Percentiles rank a stretch among this genome's conserved stretches.
Evolutionary conservation across 2,329 filamentous ascomycete species (phyloP).

Genomic region (Colletotrichum abscissum): DNA sequence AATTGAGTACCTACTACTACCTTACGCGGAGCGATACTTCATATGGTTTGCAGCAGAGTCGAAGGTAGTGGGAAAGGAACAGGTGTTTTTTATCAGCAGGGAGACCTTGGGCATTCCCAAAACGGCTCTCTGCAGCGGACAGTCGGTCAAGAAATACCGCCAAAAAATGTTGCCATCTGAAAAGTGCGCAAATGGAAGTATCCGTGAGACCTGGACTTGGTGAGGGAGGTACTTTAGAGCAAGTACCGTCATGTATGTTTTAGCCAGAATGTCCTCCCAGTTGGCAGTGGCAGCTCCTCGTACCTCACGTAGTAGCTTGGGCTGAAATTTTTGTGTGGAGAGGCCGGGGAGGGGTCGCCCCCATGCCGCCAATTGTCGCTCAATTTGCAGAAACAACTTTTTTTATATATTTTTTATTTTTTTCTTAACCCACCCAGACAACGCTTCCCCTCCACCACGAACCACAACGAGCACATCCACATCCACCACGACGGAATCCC

Average conservation of each 20-base stretch:
- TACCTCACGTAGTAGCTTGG: neutral
- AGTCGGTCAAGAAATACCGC: neutral
- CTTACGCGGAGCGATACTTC: too few species aligned
- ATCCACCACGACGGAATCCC: constrained; percentile 23
- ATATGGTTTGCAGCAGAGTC: neutral
- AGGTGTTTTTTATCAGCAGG: too few species aligned
- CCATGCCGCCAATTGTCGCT: constrained; percentile 13
- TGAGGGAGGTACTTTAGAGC: neutral
- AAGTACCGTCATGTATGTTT: neutral
- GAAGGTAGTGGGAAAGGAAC: neutral
- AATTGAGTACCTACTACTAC: too few species aligned
- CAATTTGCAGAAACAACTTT: constrained; percentile 27
- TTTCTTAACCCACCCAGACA: constrained; percentile 12
- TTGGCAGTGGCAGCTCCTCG: neutral
- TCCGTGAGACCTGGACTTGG: too few species aligned
- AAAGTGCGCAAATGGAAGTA: neutral
- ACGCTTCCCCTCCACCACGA: constrained; percentile 8
- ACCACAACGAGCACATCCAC: constrained; percentile 23
- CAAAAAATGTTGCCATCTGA: neutral
- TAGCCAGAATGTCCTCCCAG: neutral
- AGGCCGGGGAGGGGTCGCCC: constrained; percentile 8
- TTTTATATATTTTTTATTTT: constrained; percentile 22
- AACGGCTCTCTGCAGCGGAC: neutral
- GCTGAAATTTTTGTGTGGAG: constrained; percentile 28
- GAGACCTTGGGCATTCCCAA: neutral